Conservation (phyloP, 1,284 basidiomycete genomes). For the Schizopora paradoxa region DNA sequence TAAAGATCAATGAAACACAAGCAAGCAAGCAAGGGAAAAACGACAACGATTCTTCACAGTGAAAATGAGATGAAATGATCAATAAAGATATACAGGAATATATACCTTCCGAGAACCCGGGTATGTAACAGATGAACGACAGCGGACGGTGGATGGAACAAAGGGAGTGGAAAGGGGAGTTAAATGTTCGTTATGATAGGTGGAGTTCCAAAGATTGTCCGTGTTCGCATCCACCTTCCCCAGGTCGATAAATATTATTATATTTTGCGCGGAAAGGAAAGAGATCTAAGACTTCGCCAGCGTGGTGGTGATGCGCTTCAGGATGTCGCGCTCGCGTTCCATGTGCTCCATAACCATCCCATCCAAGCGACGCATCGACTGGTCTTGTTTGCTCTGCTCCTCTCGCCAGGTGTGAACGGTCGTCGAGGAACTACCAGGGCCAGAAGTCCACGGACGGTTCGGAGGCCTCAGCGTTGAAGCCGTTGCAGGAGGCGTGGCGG, state of each 20-base stretch:
- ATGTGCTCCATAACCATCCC: conserved; percentile 72
- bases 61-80: conserved; percentile 1
- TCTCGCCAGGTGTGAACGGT: conserved; percentile 2
- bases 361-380: conserved; percentile 58
- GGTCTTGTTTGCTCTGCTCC: conserved; percentile 38
- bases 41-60: too few relatives aligned
- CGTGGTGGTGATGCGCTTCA: conserved; percentile 59
- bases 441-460: background rate
- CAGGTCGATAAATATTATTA: conserved; percentile 7
- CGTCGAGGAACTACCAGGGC: background rate
- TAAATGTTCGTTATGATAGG: conserved; percentile 11
- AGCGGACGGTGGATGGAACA: background rate
- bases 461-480: background rate
- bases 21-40: too few relatives aligned
- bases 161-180: conserved; percentile 12
- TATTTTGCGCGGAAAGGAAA: conserved; percentile 2
- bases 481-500: too few relatives aligned
- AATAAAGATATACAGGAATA: conserved; percentile 4
- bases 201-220: too few relatives aligned
- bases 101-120: background rate
- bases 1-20: too few relatives aligned
- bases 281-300: conserved; percentile 27
- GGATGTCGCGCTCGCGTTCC: conserved; percentile 61
- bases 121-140: background rate
- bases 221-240: too few relatives aligned